These are phyloP conservation scores for Leptographium procerum DNA, from an alignment of 2,329 filamentous ascomycete species.

Conservation along the genomic window DNA sequence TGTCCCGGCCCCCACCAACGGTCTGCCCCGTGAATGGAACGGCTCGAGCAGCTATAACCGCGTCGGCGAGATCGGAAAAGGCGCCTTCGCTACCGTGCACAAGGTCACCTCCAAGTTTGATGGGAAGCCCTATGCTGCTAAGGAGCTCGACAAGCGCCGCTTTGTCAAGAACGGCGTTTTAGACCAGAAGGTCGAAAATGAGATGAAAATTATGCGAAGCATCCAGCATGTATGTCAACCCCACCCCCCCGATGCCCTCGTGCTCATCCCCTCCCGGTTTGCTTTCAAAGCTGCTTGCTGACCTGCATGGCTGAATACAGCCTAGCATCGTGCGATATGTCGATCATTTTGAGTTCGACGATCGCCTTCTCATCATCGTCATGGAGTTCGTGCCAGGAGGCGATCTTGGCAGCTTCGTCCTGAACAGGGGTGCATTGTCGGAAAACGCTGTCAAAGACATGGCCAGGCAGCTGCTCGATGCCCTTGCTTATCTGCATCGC, in stretches of 20 bases:
- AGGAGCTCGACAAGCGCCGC: constrained; percentile 84
- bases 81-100: constrained; percentile 90
- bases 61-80: constrained; percentile 72
- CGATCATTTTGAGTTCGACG: constrained; percentile 72
- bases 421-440: constrained; percentile 46
- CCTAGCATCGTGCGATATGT: constrained; percentile 86
- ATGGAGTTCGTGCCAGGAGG: constrained; percentile 87
- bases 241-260: neutral
- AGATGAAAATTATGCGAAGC: constrained; percentile 89
- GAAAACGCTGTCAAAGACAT: constrained; percentile 63
- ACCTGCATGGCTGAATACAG: constrained; percentile 25
- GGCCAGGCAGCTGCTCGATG: constrained; percentile 65
- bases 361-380: constrained; percentile 84
- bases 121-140: constrained; percentile 76
- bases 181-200: constrained; percentile 88
- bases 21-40: constrained; percentile 56
- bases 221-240: constrained; percentile 72
- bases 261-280: neutral
- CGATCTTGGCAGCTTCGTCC: constrained; percentile 67
- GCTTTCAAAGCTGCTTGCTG: neutral
- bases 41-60: constrained; percentile 80
- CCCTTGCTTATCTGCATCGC: constrained; percentile 74
- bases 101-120: constrained; percentile 78
- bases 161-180: constrained; percentile 89
- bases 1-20: constrained; percentile 19